These are phyloP conservation scores for Colletotrichum cuscutae DNA, from an alignment of 2,329 filamentous ascomycete species.

Conservation along the genomic window DNA sequence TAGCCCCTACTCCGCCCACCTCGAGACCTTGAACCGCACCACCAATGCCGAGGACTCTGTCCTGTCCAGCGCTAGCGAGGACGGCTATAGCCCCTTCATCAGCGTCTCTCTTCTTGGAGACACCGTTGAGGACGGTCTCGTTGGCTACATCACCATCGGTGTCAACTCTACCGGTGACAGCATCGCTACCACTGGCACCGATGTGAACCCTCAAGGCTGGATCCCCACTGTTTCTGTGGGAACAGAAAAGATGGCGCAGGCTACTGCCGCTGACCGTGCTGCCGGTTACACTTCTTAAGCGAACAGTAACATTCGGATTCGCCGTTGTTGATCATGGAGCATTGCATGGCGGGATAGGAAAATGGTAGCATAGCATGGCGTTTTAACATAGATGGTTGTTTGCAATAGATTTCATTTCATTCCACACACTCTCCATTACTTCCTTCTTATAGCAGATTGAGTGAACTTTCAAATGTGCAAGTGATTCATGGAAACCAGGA, in stretches of 20 bases:
- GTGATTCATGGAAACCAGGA: not conserved
- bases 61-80: constrained; percentile 54
- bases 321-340: not conserved
- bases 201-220: not conserved
- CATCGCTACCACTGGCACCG: not conserved
- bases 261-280: constrained; percentile 11
- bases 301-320: not conserved
- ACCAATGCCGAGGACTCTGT: constrained; percentile 48
- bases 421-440: not conserved
- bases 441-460: not conserved
- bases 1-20: constrained; percentile 10
- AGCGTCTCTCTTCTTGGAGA: constrained; percentile 63
- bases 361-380: not conserved
- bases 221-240: constrained; percentile 4
- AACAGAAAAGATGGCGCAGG: constrained; percentile 9
- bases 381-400: not conserved
- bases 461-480: not conserved
- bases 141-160: constrained; percentile 57
- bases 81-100: constrained; percentile 58
- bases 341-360: not conserved
- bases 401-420: not conserved
- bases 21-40: not conserved
- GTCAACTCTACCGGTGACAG: constrained; percentile 42
- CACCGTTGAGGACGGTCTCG: constrained; percentile 52
- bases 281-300: constrained; percentile 13